phyloP scores from a whole-genome alignment of 2,329 filamentous ascomycete species.

The Diaporthe longicolla region DNA sequence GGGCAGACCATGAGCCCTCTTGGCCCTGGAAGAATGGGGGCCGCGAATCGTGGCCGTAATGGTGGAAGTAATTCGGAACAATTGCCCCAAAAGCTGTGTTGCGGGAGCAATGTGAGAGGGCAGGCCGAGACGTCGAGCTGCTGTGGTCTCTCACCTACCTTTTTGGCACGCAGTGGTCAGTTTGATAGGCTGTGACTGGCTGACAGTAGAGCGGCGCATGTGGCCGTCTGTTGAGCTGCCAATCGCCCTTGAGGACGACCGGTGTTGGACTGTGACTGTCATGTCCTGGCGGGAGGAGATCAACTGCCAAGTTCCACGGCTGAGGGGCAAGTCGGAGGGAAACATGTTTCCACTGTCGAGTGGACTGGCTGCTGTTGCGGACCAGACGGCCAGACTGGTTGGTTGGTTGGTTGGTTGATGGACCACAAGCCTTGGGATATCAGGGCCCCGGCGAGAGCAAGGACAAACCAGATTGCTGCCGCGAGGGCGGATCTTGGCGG shows the following conservation, averaged over 20 bases:
- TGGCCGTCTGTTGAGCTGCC: background rate
- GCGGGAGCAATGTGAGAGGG: background rate
- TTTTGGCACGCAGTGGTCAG: background rate
- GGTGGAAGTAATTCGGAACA: background rate
- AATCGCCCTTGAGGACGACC: conserved; percentile 32
- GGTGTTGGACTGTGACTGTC: background rate
- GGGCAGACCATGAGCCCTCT: conserved; percentile 18
- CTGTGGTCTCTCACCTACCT: background rate
- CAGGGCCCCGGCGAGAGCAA: background rate
- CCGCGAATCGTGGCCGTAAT: conserved; percentile 11
- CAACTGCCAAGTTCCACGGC: background rate
- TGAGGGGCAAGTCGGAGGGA: background rate
- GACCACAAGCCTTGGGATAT: background rate
- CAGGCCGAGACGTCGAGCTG: background rate
- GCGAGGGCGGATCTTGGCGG: background rate
- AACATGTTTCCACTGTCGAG: background rate
- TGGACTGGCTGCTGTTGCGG: background rate
- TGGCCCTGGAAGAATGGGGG: background rate
- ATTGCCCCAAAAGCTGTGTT: conserved; percentile 5
- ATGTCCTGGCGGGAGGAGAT: too few relatives aligned
- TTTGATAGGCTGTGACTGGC: too few relatives aligned
- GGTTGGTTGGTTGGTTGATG: background rate
- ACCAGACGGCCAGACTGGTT: background rate
- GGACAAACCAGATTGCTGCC: background rate
- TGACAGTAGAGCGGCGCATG: background rate